phyloP scores from a whole-genome alignment of 768 basidiomycete genomes.

The Royoungia palumana region DNA sequence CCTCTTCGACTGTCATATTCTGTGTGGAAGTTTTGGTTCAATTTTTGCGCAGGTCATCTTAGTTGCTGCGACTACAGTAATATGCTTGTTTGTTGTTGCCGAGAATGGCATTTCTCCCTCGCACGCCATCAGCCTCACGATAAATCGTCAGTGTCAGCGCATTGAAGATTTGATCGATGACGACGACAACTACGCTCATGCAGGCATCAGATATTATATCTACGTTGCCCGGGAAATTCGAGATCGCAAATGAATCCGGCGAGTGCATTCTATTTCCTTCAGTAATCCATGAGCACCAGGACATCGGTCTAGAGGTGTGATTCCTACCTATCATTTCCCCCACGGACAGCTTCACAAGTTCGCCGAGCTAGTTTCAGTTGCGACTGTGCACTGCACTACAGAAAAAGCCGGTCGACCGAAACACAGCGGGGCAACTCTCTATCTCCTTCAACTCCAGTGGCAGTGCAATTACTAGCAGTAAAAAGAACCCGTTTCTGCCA shows the following conservation, averaged over 20 bases:
- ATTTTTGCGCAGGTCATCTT: no score
- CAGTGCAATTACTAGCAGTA: no score
- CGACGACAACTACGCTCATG: slow-evolving; percentile 7
- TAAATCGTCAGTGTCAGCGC: no score
- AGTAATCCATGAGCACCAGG: slow-evolving; percentile 54
- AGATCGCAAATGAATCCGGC: slow-evolving; percentile 56
- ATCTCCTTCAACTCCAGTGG: slow-evolving; percentile 22
- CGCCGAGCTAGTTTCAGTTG: slow-evolving; percentile 68
- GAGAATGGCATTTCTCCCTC: background rate
- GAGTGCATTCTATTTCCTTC: slow-evolving; percentile 82
- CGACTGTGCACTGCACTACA: slow-evolving; percentile 81
- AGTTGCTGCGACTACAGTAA: background rate
- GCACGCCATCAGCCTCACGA: slow-evolving; percentile 8
- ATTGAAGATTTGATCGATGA: no score
- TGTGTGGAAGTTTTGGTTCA: no score
- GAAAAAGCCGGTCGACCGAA: slow-evolving; percentile 62
- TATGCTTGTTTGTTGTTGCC: no score
- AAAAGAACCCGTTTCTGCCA: slow-evolving; percentile 73
- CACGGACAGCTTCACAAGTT: background rate
- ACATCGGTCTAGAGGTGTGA: slow-evolving; percentile 62
- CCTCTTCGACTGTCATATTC: no score
- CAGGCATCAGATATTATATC: slow-evolving; percentile 49
- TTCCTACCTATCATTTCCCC: background rate
- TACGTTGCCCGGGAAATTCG: slow-evolving; percentile 51
- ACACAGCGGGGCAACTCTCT: slow-evolving; percentile 37